Evolutionary conservation across 176 grass and related monocot species (phyloP).

Genomic region (Typha latifolia): DNA sequence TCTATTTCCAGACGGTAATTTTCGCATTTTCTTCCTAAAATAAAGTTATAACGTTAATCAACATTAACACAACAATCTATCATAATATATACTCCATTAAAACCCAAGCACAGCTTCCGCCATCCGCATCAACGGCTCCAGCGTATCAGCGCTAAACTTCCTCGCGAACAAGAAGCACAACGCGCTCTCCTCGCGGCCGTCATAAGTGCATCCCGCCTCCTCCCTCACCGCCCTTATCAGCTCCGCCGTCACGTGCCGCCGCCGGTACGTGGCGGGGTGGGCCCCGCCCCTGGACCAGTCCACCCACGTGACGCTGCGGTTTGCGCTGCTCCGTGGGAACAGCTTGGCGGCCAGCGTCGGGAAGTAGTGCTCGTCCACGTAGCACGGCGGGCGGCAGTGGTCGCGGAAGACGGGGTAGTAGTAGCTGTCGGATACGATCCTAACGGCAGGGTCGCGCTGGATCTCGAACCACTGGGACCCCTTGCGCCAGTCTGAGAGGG

Average conservation of each 20-base stretch:
- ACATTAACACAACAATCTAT: not conserved
- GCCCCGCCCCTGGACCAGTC: slow-evolving; percentile 21
- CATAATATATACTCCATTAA: not conserved
- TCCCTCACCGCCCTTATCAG: slow-evolving; percentile 13
- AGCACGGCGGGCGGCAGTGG: slow-evolving; percentile 26
- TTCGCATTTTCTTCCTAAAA: too few relatives aligned
- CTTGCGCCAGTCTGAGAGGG: slow-evolving; percentile 32
- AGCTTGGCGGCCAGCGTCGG: slow-evolving; percentile 27
- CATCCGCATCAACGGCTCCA: slow-evolving; percentile 23
- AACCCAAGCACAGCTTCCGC: not conserved
- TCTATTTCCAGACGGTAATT: too few relatives aligned
- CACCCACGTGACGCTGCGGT: slow-evolving; percentile 29
- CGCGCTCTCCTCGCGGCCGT: not conserved
- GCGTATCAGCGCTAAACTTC: slow-evolving; percentile 24
- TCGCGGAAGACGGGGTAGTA: slow-evolving; percentile 23
- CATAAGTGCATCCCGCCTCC: slow-evolving; percentile 8
- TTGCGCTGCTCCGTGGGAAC: slow-evolving; percentile 7
- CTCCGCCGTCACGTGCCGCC: slow-evolving; percentile 10
- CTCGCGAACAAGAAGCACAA: slow-evolving; percentile 38
- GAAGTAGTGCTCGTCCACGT: slow-evolving; percentile 35
- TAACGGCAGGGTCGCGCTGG: slow-evolving; percentile 15
- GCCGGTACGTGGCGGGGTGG: slow-evolving; percentile 17
- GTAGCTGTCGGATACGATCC: slow-evolving; percentile 13
- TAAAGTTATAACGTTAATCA: too few relatives aligned
- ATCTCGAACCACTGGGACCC: slow-evolving; percentile 41